Base-by-base conservation (phyloP, 148 eudicot species). In the Rhododendron henanense region DNA sequence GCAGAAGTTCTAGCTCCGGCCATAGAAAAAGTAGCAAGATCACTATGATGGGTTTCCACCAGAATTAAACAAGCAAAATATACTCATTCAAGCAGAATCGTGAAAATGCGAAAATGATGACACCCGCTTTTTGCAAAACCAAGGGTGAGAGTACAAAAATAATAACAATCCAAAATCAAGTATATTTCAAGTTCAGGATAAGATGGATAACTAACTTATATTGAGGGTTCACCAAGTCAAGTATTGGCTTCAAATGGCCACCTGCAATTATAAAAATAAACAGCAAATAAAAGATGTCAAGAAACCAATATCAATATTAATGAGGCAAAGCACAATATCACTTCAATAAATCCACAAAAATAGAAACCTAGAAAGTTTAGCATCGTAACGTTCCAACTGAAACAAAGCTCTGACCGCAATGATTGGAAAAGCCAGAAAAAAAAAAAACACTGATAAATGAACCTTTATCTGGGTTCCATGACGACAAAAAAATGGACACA, bases 161-260 rank as follows among this genome's bases (percentile, higher is more conserved):
- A 31, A 14, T 65, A 71, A 71, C 19, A 47, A 79, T 48, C 10
- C 21, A 48, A 53, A 78, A 10, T 78, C 81, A 79, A 23, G 59
- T 19, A 53, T 69, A 37, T 53, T 85, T 19, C 57, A 73, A 83
- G 39, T 74, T 82, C 50, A 48, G 39, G 76, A 28, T 31, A 71
- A 71, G 76, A 5, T 31, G 33, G 84, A 55, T 82, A 76, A 89
- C 96, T 86, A 74, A 95, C 99, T 90, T 95, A 89, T 93, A 95
- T 48, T 97, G 99, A 82, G 98, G 99, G 91, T 94, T 97, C 88
- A 88, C 89, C 89, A 97, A 88, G 88, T 93, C 94, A 82, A 97
- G 87, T 51, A 91, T 89, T 25, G 98, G 95, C 88, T 94, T 91
- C 91, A 92, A 83, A 86, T 85, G 85, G 90, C 89, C 77, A 81